Evolutionary conservation across 768 basidiomycete genomes (phyloP).

Genomic region (Mycena sanguinolenta): DNA sequence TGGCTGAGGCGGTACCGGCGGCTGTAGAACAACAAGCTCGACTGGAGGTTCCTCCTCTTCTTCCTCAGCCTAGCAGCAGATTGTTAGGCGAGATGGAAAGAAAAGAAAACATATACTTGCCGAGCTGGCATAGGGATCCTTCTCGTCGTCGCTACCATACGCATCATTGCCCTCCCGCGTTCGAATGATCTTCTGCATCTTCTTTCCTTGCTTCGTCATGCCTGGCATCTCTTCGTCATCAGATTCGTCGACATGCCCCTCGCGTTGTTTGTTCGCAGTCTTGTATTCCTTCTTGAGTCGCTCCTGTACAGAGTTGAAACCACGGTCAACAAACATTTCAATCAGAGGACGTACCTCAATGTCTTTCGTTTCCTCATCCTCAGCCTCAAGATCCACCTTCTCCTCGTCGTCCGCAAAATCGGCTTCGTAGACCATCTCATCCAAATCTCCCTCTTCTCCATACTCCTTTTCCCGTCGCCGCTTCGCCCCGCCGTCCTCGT

Average conservation of each 20-base stretch:
- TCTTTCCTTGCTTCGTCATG: conserved; percentile 79
- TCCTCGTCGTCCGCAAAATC: conserved; percentile 93
- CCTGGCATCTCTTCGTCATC: conserved; percentile 77
- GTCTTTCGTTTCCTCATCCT: conserved; percentile 90
- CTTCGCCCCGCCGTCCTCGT: conserved; percentile 60
- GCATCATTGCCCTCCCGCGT: conserved; percentile 86
- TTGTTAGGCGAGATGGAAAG: conserved; percentile 52
- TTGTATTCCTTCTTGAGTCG: conserved; percentile 88
- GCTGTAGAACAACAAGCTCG: conserved; percentile 60
- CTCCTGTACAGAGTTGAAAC: conserved; percentile 62
- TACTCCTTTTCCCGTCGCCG: conserved; percentile 68
- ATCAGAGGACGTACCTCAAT: conserved; percentile 68
- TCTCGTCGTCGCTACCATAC: conserved; percentile 88
- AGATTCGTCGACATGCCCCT: conserved; percentile 78
- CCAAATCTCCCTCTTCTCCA: conserved; percentile 84
- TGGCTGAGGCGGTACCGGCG: conserved; percentile 59
- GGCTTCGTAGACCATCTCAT: conserved; percentile 87
- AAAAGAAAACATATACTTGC: conserved; percentile 54
- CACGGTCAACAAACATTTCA: conserved; percentile 4
- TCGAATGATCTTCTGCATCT: conserved; percentile 88
- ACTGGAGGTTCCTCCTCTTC: conserved; percentile 69
- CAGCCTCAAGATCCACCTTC: conserved; percentile 75
- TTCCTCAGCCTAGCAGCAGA: conserved; percentile 65
- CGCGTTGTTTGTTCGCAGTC: conserved; percentile 79
- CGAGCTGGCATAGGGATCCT: conserved; percentile 86